A percentile compares a stretch with the other conserved stretches of the same genome.
Evolutionary conservation across 139 green algal genomes (phyloP).

Genomic region (Micractinium sp.): DNA sequence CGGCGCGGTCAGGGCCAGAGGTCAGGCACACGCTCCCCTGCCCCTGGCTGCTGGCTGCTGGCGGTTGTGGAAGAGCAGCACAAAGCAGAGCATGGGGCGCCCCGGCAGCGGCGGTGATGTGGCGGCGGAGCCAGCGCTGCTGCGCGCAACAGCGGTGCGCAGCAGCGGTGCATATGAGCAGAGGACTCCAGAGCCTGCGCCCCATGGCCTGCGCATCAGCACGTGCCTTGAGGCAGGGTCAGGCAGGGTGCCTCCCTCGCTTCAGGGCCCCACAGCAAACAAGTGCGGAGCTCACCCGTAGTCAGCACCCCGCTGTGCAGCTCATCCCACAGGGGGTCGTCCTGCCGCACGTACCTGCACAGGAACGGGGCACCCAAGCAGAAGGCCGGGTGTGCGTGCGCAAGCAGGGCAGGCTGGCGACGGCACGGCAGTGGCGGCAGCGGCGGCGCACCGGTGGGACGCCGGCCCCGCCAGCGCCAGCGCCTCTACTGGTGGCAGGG

Average conservation of each 20-base stretch:
- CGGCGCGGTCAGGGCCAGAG: no score
- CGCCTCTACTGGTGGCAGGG: conserved; percentile 10
- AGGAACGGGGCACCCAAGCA: neutral
- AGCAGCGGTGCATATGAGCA: neutral
- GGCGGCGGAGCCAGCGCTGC: neutral
- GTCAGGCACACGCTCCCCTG: no score
- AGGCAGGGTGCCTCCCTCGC: neutral
- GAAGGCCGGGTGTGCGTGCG: neutral
- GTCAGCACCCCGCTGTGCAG: conserved; percentile 72
- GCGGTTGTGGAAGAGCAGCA: no score
- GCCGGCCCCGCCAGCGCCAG: conserved; percentile 3
- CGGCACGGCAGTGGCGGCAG: neutral
- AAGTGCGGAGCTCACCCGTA: conserved; percentile 18
- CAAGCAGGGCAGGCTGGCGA: neutral
- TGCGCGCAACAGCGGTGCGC: no score
- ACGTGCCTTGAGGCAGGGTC: no score
- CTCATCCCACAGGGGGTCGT: conserved; percentile 54
- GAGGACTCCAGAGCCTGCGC: no score
- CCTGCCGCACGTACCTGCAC: conserved; percentile 60
- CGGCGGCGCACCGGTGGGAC: neutral
- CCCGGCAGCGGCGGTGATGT: neutral
- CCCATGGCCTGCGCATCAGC: no score
- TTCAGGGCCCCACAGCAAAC: neutral
- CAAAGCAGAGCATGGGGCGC: neutral
- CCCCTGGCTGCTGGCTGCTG: no score